A percentile compares a stretch with the other conserved stretches of the same genome.
These are phyloP conservation scores for Lomentospora prolificans DNA, from an alignment of 2,329 filamentous ascomycete species.

Conservation along the genomic window DNA sequence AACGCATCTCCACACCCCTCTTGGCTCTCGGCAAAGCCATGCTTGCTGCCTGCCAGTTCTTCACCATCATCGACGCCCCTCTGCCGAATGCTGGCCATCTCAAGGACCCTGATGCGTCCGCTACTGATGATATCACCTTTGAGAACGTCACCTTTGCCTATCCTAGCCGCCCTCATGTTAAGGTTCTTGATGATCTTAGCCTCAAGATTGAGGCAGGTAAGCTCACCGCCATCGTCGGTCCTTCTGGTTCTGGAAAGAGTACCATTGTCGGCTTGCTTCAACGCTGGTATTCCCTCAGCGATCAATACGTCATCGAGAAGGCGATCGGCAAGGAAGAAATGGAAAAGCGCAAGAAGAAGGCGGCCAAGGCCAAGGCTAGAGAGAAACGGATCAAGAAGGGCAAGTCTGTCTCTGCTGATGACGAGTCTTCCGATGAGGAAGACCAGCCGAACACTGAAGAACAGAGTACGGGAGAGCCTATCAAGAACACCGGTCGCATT, in stretches of 20 bases:
- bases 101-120: slow-evolving; percentile 26
- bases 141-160: slow-evolving; percentile 63
- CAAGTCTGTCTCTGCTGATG: not conserved
- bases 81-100: slow-evolving; percentile 24
- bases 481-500: slow-evolving; percentile 11
- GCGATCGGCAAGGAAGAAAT: slow-evolving; percentile 37
- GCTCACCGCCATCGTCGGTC: slow-evolving; percentile 65
- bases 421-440: slow-evolving; percentile 7
- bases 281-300: slow-evolving; percentile 57
- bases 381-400: slow-evolving; percentile 10
- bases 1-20: slow-evolving; percentile 46
- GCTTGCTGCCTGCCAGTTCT: slow-evolving; percentile 48
- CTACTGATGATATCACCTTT: slow-evolving; percentile 36
- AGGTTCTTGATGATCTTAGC: slow-evolving; percentile 50
- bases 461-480: not conserved
- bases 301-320: slow-evolving; percentile 41
- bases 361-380: slow-evolving; percentile 17
- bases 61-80: slow-evolving; percentile 42
- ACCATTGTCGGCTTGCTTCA: slow-evolving; percentile 63
- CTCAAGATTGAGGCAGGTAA: slow-evolving; percentile 53
- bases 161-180: slow-evolving; percentile 54
- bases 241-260: slow-evolving; percentile 64
- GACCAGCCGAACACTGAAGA: slow-evolving; percentile 6
- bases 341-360: slow-evolving; percentile 27
- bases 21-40: slow-evolving; percentile 49